These are phyloP conservation scores for Rhizopogon vesiculosus DNA, from an alignment of 768 basidiomycete genomes.

Conservation along the genomic window DNA sequence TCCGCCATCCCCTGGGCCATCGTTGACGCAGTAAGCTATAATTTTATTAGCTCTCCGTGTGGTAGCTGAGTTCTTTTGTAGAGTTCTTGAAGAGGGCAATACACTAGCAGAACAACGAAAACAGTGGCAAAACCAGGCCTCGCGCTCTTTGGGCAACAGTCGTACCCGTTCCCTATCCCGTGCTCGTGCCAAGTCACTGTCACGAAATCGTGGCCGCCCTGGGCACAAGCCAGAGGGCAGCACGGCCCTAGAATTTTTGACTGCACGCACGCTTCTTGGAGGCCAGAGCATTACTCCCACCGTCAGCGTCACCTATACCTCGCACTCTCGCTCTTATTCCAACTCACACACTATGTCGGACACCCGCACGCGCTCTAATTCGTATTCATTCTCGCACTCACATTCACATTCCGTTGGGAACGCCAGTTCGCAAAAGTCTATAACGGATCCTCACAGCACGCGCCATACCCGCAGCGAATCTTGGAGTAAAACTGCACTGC, in stretches of 20 bases:
- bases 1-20: conserved; percentile 54
- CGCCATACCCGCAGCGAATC: conserved; percentile 34
- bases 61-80: conserved; percentile 19
- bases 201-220: conserved; percentile 15
- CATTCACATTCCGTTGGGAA: conserved; percentile 35
- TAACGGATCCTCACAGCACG: conserved; percentile 13
- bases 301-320: conserved; percentile 18
- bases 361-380: conserved; percentile 13
- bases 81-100: conserved; percentile 64
- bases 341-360: conserved; percentile 17
- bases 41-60: background rate
- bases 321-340: conserved; percentile 25
- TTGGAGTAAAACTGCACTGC: conserved; percentile 32
- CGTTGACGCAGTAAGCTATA: conserved; percentile 42
- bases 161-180: conserved; percentile 54
- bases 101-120: conserved; percentile 58
- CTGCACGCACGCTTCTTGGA: conserved; percentile 63
- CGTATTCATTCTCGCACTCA: conserved; percentile 26
- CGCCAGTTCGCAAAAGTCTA: conserved; percentile 28
- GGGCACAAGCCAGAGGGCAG: conserved; percentile 17
- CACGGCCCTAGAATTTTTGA: conserved; percentile 49
- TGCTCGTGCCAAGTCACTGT: conserved; percentile 24
- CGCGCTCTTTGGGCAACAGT: conserved; percentile 62
- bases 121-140: conserved; percentile 62
- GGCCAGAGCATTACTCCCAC: conserved; percentile 52